Base-by-base conservation (phyloP, 2,329 filamentous ascomycete genomes). In the Septoria linicola region DNA sequence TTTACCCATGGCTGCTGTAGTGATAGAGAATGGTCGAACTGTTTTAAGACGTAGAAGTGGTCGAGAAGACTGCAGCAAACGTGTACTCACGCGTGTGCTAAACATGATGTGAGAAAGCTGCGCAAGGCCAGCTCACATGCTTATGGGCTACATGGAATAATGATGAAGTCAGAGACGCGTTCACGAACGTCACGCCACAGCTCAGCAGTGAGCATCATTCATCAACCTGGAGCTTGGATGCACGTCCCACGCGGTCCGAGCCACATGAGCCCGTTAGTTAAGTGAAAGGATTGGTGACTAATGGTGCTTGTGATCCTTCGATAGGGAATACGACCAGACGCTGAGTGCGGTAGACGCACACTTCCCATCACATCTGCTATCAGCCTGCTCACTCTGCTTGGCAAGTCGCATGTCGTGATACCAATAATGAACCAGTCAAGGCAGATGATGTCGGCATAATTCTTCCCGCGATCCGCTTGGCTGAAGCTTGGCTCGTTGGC, bases 1-100 rank as follows among this genome's bases (percentile, higher is more conserved):
- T 65, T 70, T 70, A 37, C 61, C 64, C 56, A 60, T 61, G 31
- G 20, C 60, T 30, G 53, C 34, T 8, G 52, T 31, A 4, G 63
- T 62, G 8, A 59, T 59, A 11, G 61, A 59, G 42, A 68, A 59
- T 2, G 54, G 16, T 37, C 59, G 54, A 8, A 45, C 20, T 20
- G 40, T 34, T 46, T 17, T 47, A 20, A 51, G 25, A 41, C 16
- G 42, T 32, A 45, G 25, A 8, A 45, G 21, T 39, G 41, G 41
- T 35, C 32, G 23, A 10, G 44, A 16, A 31, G 13, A n/a, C 5
- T 35, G 14, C 14, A 58, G 35, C 6, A 51, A 19, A 17, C 55
- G 51, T 36, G 45, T 44, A 47, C 46, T 55, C 55, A 55, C 49
- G 31, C 42, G 50, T 27, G 40, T 40, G 23, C 39, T 47, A 34